phyloP scores from a whole-genome alignment of 768 basidiomycete genomes.

The Tylopilus sp. region DNA sequence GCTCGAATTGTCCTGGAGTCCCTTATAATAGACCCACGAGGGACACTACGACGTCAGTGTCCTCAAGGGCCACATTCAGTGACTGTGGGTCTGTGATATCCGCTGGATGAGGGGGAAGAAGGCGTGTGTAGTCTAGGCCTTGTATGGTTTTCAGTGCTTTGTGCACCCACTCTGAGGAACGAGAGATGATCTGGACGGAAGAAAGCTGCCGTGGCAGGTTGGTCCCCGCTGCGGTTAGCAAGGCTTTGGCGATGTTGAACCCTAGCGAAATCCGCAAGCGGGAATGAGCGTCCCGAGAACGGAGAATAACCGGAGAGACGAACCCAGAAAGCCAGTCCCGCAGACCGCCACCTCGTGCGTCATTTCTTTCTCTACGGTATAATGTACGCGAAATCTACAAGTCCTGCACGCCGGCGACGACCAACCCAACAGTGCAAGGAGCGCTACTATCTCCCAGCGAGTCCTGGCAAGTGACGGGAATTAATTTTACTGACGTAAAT shows the following conservation, averaged over 20 bases:
- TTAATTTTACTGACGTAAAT: conserved; percentile 9
- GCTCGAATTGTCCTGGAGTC: conserved; percentile 50
- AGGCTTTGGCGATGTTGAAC: conserved; percentile 53
- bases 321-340: conserved; percentile 63
- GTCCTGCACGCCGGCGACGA: background rate
- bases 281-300: conserved; percentile 1
- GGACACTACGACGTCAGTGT: conserved; percentile 58
- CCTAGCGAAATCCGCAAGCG: conserved; percentile 35
- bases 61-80: conserved; percentile 47
- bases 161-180: conserved; percentile 47
- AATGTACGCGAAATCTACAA: background rate
- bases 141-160: conserved; percentile 28
- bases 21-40: conserved; percentile 70
- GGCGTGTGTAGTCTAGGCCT: conserved; percentile 30
- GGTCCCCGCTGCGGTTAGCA: conserved; percentile 37
- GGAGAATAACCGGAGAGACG: conserved; percentile 10
- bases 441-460: background rate
- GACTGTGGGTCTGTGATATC: conserved; percentile 54
- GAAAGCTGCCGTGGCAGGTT: conserved; percentile 4
- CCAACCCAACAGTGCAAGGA: background rate
- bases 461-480: background rate
- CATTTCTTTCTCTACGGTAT: conserved; percentile 9
- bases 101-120: conserved; percentile 42
- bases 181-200: conserved; percentile 55
- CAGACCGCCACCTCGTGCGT: conserved; percentile 46